Evolutionary conservation across 106 monocot species (phyloP).

Genomic region (Apostasia shenzhenica): DNA sequence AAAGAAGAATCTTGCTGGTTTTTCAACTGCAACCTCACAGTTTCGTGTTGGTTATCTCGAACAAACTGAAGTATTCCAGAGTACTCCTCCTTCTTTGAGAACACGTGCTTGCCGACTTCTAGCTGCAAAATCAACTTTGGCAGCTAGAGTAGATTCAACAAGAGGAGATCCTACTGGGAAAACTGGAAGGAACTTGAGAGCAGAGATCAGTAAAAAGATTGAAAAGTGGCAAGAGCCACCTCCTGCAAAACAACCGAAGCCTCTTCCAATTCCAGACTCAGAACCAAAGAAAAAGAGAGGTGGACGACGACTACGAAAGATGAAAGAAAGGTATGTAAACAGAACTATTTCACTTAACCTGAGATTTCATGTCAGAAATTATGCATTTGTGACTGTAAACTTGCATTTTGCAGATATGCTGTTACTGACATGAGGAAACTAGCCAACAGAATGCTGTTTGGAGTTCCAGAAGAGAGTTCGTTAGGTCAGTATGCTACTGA

Average conservation of each 20-base stretch:
- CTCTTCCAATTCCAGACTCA: slow-evolving; percentile 93
- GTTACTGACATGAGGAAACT: slow-evolving; percentile 95
- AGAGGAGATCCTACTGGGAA: slow-evolving; percentile 88
- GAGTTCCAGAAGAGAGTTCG: slow-evolving; percentile 88
- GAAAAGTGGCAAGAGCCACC: slow-evolving; percentile 99
- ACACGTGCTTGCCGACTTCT: slow-evolving; percentile 74
- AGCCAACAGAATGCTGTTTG: slow-evolving; percentile 94
- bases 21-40: slow-evolving; percentile 88
- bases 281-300: slow-evolving; percentile 98
- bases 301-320: slow-evolving; percentile 74
- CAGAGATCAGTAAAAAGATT: slow-evolving; percentile 82
- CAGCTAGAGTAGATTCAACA: slow-evolving; percentile 77
- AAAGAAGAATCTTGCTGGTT: slow-evolving; percentile 90
- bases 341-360: neutral
- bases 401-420: slow-evolving; percentile 63
- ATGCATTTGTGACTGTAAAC: neutral
- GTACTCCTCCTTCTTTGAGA: slow-evolving; percentile 71
- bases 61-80: slow-evolving; percentile 81
- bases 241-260: slow-evolving; percentile 93
- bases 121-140: slow-evolving; percentile 86
- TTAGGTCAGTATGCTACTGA: slow-evolving; percentile 11
- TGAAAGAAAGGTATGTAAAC: slow-evolving; percentile 74
- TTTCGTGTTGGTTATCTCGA: slow-evolving; percentile 86
- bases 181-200: slow-evolving; percentile 62
- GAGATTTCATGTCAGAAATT: no score